Conservation (phyloP, 1,139 yeast species). For the Protomyces macrosporus region DNA sequence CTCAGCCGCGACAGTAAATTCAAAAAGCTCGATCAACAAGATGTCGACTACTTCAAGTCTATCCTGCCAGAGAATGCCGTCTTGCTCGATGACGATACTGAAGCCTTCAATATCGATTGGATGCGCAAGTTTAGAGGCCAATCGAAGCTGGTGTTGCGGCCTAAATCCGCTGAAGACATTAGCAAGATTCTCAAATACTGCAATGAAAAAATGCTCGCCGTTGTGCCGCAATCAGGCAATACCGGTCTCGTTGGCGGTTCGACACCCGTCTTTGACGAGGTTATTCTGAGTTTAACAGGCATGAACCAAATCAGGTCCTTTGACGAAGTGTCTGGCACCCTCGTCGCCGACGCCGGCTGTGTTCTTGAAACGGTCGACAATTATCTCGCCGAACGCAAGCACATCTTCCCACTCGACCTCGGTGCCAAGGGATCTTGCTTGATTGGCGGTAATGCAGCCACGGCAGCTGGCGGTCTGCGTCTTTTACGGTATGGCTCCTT, state of each 20-base stretch:
- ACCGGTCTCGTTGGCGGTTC: conserved; percentile 97
- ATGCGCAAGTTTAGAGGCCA: conserved; percentile 92
- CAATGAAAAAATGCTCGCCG: conserved; percentile 69
- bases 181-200: conserved; percentile 73
- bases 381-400: conserved; percentile 70
- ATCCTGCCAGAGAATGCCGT: conserved; percentile 49
- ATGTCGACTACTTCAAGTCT: conserved; percentile 57
- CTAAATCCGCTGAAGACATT: conserved; percentile 75
- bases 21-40: conserved; percentile 46
- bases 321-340: conserved; percentile 74
- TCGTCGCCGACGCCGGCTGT: conserved; percentile 87
- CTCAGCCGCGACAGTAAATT: conserved; percentile 31
- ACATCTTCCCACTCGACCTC: conserved; percentile 85
- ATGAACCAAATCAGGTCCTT: conserved; percentile 77
- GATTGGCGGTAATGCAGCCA: conserved; percentile 92
- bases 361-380: conserved; percentile 81
- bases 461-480: conserved; percentile 94
- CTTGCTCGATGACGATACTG: conserved; percentile 56
- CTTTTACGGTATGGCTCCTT: conserved; percentile 83
- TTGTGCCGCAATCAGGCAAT: conserved; percentile 97
- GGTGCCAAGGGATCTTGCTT: conserved; percentile 98
- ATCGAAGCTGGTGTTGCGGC: conserved; percentile 74
- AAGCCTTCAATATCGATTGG: conserved; percentile 84
- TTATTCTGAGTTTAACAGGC: conserved; percentile 62
- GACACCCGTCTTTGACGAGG: conserved; percentile 87